Evolutionary conservation across 306 rosid species (phyloP).

Genomic region (Biancaea sappan): DNA sequence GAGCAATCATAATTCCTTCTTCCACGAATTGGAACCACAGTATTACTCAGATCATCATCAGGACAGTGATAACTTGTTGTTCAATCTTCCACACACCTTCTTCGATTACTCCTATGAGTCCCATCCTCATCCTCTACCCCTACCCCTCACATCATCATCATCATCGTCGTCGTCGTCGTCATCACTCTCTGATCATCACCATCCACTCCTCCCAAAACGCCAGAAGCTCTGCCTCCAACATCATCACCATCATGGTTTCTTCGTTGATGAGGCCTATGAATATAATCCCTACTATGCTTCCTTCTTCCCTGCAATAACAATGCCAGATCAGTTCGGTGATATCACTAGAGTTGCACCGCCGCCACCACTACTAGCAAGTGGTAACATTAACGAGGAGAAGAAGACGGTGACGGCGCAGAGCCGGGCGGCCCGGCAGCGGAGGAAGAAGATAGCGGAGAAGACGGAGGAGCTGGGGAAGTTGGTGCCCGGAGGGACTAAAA

Average conservation of each 20-base stretch:
- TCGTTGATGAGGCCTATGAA: neutral
- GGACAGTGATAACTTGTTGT: slow-evolving; percentile 27
- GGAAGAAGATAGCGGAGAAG: slow-evolving; percentile 78
- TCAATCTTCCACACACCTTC: neutral
- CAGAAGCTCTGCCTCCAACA: slow-evolving; percentile 27
- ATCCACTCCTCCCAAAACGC: slow-evolving; percentile 36
- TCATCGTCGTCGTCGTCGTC: too few relatives aligned
- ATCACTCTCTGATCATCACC: neutral
- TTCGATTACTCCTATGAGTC: slow-evolving; percentile 22
- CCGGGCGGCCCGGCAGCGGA: slow-evolving; percentile 75
- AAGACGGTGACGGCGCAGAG: slow-evolving; percentile 58
- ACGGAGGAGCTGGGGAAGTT: slow-evolving; percentile 78
- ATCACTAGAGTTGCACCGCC: neutral
- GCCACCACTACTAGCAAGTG: neutral
- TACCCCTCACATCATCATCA: too few relatives aligned
- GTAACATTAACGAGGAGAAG: neutral
- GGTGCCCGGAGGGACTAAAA: slow-evolving; percentile 73
- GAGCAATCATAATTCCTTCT: neutral
- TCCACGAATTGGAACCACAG: slow-evolving; percentile 14
- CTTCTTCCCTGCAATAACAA: neutral
- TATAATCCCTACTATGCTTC: neutral
- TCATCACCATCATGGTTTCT: neutral
- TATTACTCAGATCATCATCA: slow-evolving; percentile 17
- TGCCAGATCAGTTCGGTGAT: slow-evolving; percentile 10
- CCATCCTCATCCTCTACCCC: too few relatives aligned